Evolutionary conservation across 148 eudicot species (phyloP), one percentile per base, ranked within the genome.

Genomic region (Polygonum aviculare): DNA sequence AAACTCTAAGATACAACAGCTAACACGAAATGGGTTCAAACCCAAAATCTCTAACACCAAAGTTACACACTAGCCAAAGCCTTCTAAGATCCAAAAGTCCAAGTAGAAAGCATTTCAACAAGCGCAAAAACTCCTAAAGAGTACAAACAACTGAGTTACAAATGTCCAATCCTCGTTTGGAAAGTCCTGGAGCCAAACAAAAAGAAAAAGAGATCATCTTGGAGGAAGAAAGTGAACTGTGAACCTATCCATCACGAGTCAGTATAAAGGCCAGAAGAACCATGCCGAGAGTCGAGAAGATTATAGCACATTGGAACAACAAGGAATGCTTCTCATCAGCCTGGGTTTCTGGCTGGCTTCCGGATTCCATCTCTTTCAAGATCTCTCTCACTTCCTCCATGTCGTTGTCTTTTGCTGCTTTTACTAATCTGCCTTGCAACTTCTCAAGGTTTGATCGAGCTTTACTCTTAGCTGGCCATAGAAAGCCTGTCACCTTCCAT

Each of bases 331-430:
- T 85, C 41, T 84, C 80, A 49, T 78, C 84, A 22, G 72, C 67
- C 10, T 77, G 80, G 35, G 63, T 81, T 73, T 83, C 88, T 16
- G 73, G 84, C 19, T 76, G 84, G 75, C 69, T 80, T 45, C 81
- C 84, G 77, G 77, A 12, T 76, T 91, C 94, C 12, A 90, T 91
- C 79, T 91, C 93, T 65, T 84, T 75, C 76, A 96, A 82, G 45
- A 96, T 91, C 80, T 87, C 87, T 70, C 89, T 82, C n/a, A 96
- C 97, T 78, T 79, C 84, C 14, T 93, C 90, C 75, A 91, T 86
- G 76, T 96, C 91, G 7, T 87, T 81, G 78, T 96, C 99, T 83
- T 96, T 96, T 48, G 99, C 97, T 35, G 99, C 99, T 84, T 86
- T 96, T 50, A 86, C 45, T 45, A 96, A 85, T 59, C 79, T 84